Base-by-base conservation (phyloP, 257 asterid genomes). In the Coffea eugenioides region DNA sequence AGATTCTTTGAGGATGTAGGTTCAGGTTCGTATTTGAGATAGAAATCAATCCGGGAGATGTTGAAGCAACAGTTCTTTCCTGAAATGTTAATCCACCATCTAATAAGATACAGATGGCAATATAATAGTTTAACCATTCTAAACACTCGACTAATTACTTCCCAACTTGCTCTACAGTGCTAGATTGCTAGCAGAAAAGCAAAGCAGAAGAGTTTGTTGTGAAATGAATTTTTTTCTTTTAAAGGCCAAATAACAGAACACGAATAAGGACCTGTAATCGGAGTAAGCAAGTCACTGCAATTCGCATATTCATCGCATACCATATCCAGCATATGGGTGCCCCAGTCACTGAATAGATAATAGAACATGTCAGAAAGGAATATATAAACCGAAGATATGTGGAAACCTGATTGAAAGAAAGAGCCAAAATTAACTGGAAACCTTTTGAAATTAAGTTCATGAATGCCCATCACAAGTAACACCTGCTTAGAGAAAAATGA, bases 21-120 rank as follows among this genome's bases (percentile, higher is more conserved):
- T 77, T 93, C 96, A 45, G 99, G 99, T 90, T 95, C 99, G 14
- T 86, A 90, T 79, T 89, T 94, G 39, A 95, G 99, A 85, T 93
- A 95, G 86, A 84, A 84, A 74, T 89, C 90, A 25, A 93, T 89
- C 80, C 95, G 91, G 6, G 98, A 91, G 90, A 88, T 84, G 80
- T 95, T 95, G 93, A 93, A 92, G 89, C 98, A 95, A 89, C 99
- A 95, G 79, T 90, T 93, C 84, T 87, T 77, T 84, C 99, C 99
- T 95, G 97, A 86, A 89, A 80, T 65, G 46, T 51, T 8, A 71
- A 21, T 9, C 5, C 43, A 45, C 4, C 23, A n/a, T 76, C 39
- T 34, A 10, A 52, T 45, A 56, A 13, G 11, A 36, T 36, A n/a
- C 20, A 62, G n/a, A 71, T 57, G 71, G 43, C 36, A 51, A 49